These are phyloP conservation scores for Phyllosticta citribraziliensis DNA, from an alignment of 2,329 filamentous ascomycete species.

Conservation along the genomic window DNA sequence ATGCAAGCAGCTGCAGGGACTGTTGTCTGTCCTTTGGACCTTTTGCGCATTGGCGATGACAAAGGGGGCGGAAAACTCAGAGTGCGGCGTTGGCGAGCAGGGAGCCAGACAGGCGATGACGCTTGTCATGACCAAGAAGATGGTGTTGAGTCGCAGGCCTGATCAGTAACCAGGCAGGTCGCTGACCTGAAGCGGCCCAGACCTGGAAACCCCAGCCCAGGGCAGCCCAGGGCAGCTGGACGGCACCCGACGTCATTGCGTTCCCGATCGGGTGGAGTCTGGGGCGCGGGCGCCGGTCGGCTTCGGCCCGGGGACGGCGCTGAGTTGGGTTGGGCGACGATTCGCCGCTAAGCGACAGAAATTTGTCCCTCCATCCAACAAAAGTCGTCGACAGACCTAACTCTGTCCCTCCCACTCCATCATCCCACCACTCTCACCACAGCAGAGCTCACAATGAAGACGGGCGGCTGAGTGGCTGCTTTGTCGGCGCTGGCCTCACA, in stretches of 20 bases:
- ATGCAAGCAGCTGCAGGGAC: neutral
- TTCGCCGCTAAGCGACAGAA: conserved; percentile 4
- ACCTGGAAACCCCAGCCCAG: neutral
- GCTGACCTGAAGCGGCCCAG: neutral
- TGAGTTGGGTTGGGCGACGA: neutral
- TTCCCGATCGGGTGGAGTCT: neutral
- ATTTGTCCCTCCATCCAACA: too few species aligned
- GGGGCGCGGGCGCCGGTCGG: neutral
- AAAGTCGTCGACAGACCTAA: neutral
- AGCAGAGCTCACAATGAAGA: neutral
- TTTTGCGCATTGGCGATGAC: neutral
- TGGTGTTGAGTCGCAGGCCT: neutral
- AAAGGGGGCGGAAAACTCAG: neutral
- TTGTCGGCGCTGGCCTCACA: neutral
- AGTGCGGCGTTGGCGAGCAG: neutral
- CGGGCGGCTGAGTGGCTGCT: neutral
- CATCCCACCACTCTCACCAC: neutral
- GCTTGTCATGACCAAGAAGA: neutral
- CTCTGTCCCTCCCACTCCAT: neutral
- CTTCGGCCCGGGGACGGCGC: neutral
- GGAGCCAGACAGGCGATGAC: neutral
- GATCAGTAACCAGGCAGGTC: neutral
- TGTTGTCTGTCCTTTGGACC: neutral
- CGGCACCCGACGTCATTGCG: neutral
- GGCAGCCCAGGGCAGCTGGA: too few species aligned